Evolutionary conservation across 345 rosid genomes (phyloP).

Genomic region (Hevea brasiliensis): DNA sequence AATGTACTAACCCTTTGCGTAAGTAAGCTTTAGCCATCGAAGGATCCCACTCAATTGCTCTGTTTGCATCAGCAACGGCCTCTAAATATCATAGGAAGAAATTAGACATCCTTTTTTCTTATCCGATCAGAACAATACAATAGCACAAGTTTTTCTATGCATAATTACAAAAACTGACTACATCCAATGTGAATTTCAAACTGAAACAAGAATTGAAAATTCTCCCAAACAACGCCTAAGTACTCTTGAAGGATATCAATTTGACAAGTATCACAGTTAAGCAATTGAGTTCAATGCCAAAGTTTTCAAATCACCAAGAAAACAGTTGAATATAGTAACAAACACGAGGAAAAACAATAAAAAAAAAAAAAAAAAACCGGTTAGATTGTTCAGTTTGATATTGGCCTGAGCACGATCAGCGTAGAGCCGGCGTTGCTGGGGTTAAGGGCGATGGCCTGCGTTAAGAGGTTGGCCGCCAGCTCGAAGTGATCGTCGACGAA

Average conservation of each 20-base stretch:
- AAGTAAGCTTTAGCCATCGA: conserved; percentile 71
- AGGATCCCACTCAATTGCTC: conserved; percentile 73
- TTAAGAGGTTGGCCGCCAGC: too few species aligned
- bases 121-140: background rate
- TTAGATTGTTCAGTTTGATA: conserved; percentile 61
- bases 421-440: conserved; percentile 64
- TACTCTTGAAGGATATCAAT: background rate
- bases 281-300: background rate
- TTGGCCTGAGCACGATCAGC: conserved; percentile 94
- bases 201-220: background rate
- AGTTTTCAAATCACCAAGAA: background rate
- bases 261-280: too few species aligned
- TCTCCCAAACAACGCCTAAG: background rate
- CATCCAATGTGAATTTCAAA: background rate
- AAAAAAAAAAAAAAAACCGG: conserved; percentile 61
- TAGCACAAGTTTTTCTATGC: too few species aligned
- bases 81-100: conserved; percentile 39
- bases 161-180: background rate
- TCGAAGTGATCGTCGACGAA: conserved; percentile 89
- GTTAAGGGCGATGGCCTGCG: conserved; percentile 65
- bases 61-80: conserved; percentile 78
- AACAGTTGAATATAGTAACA: background rate
- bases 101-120: background rate
- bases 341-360: background rate
- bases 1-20: conserved; percentile 68